phyloP scores from a whole-genome alignment of 495 filamentous ascomycete species.

The Aspergillus coremiiformis region DNA sequence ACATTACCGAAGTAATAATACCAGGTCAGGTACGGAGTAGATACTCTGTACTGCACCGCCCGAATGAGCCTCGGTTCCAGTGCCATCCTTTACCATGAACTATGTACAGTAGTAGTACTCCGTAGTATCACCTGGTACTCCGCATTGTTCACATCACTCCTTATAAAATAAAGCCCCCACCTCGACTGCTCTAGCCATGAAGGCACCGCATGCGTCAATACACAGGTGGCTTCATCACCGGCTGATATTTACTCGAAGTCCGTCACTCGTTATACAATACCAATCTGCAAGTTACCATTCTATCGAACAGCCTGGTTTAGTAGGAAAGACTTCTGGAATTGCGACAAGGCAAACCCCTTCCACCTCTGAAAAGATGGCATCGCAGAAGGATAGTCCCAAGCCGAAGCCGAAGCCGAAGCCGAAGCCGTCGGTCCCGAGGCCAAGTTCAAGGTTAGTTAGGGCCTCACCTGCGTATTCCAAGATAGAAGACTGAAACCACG shows the following conservation, averaged over 20 bases:
- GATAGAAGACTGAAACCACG: neutral
- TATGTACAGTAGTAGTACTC: no score
- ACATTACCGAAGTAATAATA: no score
- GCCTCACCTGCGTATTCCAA: no score
- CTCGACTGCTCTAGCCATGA: conserved; percentile 10
- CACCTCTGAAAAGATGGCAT: conserved; percentile 15
- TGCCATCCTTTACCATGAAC: no score
- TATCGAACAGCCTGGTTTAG: neutral
- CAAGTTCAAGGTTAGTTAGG: conserved; percentile 27
- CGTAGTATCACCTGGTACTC: neutral
- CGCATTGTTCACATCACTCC: neutral
- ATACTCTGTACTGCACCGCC: no score
- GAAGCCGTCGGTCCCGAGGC: conserved; percentile 25
- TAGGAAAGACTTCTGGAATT: conserved; percentile 6
- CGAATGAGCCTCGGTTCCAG: no score
- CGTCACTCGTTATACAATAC: neutral
- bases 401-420: conserved; percentile 22
- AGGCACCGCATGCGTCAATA: conserved; percentile 4
- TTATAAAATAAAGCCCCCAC: neutral
- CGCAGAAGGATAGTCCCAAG: conserved; percentile 10
- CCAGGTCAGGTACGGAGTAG: no score
- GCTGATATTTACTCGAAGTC: conserved; percentile 9
- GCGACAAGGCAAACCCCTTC: neutral
- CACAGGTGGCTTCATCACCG: neutral
- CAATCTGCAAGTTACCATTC: neutral